Evolutionary conservation across 106 monocot species (phyloP), one percentile per base, ranked within the genome.

Genomic region (Iris macrosiphon): DNA sequence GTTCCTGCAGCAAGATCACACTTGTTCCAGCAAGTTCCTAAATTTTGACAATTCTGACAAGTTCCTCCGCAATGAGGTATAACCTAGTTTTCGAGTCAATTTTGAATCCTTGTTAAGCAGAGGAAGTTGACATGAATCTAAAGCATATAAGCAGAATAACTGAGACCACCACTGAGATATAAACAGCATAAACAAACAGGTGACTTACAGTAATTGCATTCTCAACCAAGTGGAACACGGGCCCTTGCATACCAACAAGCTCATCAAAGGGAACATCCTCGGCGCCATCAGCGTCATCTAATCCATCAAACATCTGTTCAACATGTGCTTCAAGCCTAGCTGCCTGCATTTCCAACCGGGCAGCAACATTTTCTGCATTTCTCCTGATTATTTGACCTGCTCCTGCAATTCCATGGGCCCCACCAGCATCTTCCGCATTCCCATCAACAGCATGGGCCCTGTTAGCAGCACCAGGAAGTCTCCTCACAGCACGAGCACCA

Each of bases 201-300:
- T 38, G 12, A 67, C 91, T 75, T 63, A 98, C 98, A 13, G 98
- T 91, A 62, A 98, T 98, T 39, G 98, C 98, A 81, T 98, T 98
- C 67, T 98, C 98, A 45, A 98, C 81, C 71, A 98, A 70, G 77
- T 91, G 87, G 62, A 98, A 91, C 0, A 98, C 78, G 43, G 98
- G 98, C 24, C 98, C 98, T 75, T 98, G 98, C 98, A 98, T 98
- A 42, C 98, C 98, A 23, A 98, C 98, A 53, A 98, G 87, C 57
- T 91, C 87, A 78, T 98, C 98, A 73, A 98, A 98, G 6, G 91
- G 98, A 14, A 91, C 98, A 78, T 91, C 98, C 66, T 98, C 98
- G 41, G 83, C 98, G 53, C 91, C 98, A 75, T 98, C 98, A 57
- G 87, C 91, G 69, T 98, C 98, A 75, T 98, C 98, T 23, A 98